phyloP scores from a whole-genome alignment of 306 rosid species.

The Potentilla sterilis region DNA sequence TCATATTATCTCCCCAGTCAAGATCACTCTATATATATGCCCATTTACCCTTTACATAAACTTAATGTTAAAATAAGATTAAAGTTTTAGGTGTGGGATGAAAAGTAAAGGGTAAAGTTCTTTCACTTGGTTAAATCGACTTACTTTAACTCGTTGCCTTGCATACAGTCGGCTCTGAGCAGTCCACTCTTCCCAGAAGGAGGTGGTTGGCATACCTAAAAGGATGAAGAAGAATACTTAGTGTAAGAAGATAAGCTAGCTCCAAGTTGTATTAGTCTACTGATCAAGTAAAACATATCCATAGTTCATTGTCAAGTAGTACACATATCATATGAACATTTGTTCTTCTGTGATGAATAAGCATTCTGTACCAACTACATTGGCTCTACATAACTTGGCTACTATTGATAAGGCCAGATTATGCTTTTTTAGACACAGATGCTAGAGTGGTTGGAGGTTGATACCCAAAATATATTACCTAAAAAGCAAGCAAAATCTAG shows the following conservation, averaged over 20 bases:
- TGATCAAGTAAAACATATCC: neutral
- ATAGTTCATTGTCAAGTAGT: neutral
- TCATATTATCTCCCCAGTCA: neutral
- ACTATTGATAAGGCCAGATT: neutral
- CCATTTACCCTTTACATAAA: neutral
- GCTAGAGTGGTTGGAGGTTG: neutral
- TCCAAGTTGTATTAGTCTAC: neutral
- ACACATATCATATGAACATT: neutral
- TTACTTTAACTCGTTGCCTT: conserved; percentile 8
- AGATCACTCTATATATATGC: neutral
- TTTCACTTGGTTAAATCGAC: neutral
- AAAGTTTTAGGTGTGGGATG: neutral
- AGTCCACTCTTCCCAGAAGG: conserved; percentile 49
- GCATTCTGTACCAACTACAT: neutral
- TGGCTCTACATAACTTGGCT: neutral
- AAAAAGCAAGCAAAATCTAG: neutral
- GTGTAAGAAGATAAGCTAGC: neutral
- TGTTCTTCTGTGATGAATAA: neutral
- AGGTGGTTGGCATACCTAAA: conserved; percentile 57
- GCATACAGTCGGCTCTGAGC: conserved; percentile 45
- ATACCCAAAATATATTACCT: neutral
- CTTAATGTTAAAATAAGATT: neutral
- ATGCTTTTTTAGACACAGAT: neutral
- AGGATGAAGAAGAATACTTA: neutral
- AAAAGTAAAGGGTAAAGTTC: neutral